phyloP scores from a whole-genome alignment of 2,329 filamentous ascomycete genomes.

The Colletotrichum sp. region DNA sequence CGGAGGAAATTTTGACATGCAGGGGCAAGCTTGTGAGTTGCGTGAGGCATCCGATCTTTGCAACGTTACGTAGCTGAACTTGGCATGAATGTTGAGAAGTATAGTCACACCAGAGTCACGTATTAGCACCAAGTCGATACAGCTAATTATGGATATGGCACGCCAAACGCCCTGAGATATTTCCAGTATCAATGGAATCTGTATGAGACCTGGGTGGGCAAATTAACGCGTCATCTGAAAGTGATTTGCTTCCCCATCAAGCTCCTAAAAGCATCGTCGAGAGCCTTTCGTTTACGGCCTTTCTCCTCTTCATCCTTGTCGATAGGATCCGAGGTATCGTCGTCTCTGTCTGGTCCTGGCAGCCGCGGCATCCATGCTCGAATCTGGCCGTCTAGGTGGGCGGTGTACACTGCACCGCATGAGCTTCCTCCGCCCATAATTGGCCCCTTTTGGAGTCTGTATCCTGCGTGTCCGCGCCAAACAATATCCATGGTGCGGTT shows the following conservation, averaged over 20 bases:
- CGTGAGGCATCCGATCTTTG: background rate
- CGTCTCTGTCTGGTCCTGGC: slow-evolving; percentile 54
- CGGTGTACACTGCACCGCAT: slow-evolving; percentile 72
- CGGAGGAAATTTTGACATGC: background rate
- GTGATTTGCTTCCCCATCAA: slow-evolving; percentile 76
- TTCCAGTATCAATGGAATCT: background rate
- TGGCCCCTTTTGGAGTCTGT: slow-evolving; percentile 59
- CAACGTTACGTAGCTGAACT: background rate
- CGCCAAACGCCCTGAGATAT: background rate
- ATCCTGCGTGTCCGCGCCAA: slow-evolving; percentile 72
- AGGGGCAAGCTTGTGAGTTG: background rate
- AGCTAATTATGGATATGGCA: background rate
- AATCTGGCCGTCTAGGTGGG: slow-evolving; percentile 84
- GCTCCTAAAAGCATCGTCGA: slow-evolving; percentile 81
- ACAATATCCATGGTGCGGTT: slow-evolving; percentile 77
- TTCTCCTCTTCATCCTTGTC: slow-evolving; percentile 50
- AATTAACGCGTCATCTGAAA: slow-evolving; percentile 43
- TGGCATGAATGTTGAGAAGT: background rate
- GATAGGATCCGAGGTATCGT: slow-evolving; percentile 44
- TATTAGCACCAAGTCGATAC: background rate
- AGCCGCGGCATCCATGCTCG: slow-evolving; percentile 75
- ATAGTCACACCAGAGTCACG: background rate
- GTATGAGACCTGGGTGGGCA: background rate
- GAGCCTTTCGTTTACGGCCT: slow-evolving; percentile 73
- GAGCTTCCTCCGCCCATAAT: slow-evolving; percentile 64